Base-by-base conservation (phyloP, 169 alveolate genomes). In the Plasmodium coatneyi region DNA sequence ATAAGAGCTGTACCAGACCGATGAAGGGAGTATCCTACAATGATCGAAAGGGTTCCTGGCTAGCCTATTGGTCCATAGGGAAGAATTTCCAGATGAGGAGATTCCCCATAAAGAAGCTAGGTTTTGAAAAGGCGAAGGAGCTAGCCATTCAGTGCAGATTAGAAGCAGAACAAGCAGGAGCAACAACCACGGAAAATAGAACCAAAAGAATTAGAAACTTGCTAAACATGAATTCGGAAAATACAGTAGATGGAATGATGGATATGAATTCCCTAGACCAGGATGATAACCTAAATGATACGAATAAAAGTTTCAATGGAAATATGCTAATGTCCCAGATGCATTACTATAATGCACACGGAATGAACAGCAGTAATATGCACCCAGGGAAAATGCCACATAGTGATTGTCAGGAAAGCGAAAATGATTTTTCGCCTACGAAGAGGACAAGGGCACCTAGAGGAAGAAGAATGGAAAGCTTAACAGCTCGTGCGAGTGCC, bases 101-200 rank as follows among this genome's bases (percentile, higher is more conserved):
- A 34, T 90, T 90, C 81, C 95, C 95, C 19, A 90, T 90, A 19
- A 90, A 90, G 32, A 90, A 90, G 30, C 25, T 82, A 81, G 95
- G 95, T 0, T 90, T 90, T 36, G 92, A 82, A 39, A 90, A 90
- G 39, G 95, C 95, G 30, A 90, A 90, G 60, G 92, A 90, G 46
- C 66, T 90, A 82, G 95, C 95, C 78, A 90, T 90, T 32, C 95
- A 90, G 60, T 90, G 95, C 71, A 28, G 95, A 49, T 52, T 90
- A 74, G 95, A 90, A 66, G 95, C 95, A 25, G 95, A 90, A 79
- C 95, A 82, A 74, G 92, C 91, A 32, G 92, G 95, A 52, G 93
- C 93, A 16, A 86, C 93, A 52, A 86, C 93, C 4, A 86, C 93
- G 9, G 93, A 86, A 86, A 86, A 86, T 86, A 49, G 93, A 86